Percentiles rank a stretch among this genome's conserved stretches.
Evolutionary conservation across 345 rosid species (phyloP).

Genomic region (Murraya koenigii): DNA sequence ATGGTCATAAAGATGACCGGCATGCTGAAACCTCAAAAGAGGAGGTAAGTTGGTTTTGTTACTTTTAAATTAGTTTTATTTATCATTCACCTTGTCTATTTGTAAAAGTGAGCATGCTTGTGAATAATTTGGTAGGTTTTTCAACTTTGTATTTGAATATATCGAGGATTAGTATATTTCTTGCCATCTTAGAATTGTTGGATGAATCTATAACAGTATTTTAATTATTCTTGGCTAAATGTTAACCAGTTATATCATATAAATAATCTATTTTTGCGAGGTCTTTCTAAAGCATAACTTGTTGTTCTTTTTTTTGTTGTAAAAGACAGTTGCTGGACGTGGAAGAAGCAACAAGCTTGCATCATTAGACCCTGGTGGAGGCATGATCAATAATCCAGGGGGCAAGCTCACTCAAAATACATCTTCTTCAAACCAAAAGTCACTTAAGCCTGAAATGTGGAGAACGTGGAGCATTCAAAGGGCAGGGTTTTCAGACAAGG

Average conservation of each 20-base stretch:
- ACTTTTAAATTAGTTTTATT: background rate
- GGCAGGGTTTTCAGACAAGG: slow-evolving; percentile 49
- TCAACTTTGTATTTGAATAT: background rate
- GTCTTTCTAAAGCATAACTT: slow-evolving; percentile 22
- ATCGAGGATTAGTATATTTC: background rate
- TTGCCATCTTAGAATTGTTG: background rate
- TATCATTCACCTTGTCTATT: background rate
- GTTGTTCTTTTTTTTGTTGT: slow-evolving; percentile 33
- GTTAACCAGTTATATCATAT: background rate
- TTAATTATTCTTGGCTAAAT: background rate
- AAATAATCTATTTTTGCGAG: background rate
- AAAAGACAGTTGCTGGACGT: slow-evolving; percentile 64
- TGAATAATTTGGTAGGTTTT: slow-evolving; percentile 3
- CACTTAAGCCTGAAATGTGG: slow-evolving; percentile 53
- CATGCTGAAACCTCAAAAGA: slow-evolving; percentile 31
- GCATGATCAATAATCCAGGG: slow-evolving; percentile 18
- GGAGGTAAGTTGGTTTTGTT: slow-evolving; percentile 45
- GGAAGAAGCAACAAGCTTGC: slow-evolving; percentile 24
- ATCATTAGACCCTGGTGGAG: slow-evolving; percentile 25
- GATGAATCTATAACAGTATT: slow-evolving; percentile 1
- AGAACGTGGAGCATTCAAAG: slow-evolving; percentile 73
- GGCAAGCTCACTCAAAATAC: slow-evolving; percentile 22
- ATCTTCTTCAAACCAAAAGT: slow-evolving; percentile 30
- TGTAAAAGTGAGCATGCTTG: background rate
- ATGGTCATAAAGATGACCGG: slow-evolving; percentile 29